Evolutionary conservation across 1,139 yeast genomes (phyloP).

Genomic region (Nakaseomyces delphensis): DNA sequence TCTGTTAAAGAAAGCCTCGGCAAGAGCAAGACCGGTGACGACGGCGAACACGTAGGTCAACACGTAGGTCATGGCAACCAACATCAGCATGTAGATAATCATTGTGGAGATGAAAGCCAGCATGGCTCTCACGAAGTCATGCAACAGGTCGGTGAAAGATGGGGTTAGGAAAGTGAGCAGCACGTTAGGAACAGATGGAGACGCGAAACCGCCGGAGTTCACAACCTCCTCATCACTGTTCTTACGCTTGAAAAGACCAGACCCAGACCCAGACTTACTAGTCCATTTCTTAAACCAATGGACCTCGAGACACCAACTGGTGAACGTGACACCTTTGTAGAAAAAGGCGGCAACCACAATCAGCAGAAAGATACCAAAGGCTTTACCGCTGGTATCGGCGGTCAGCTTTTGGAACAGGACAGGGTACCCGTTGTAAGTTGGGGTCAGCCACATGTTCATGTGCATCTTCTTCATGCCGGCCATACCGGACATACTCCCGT

Average conservation of each 20-base stretch:
- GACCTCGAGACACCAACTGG: constrained; percentile 56
- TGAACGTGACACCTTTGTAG: constrained; percentile 50
- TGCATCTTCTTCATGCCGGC: constrained; percentile 26
- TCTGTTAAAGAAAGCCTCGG: constrained; percentile 60
- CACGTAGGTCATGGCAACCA: constrained; percentile 67
- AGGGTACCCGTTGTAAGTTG: constrained; percentile 45
- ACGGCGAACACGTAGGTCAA: constrained; percentile 64
- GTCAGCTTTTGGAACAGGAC: constrained; percentile 47
- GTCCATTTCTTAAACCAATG: constrained; percentile 43
- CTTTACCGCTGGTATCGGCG: constrained; percentile 50
- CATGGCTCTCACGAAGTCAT: constrained; percentile 48
- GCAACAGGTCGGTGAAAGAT: constrained; percentile 33
- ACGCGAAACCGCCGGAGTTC: constrained; percentile 6
- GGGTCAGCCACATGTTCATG: constrained; percentile 54
- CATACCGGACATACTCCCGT: constrained; percentile 15
- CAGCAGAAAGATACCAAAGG: constrained; percentile 62
- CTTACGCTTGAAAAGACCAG: constrained; percentile 8
- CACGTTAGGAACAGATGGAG: constrained; percentile 28
- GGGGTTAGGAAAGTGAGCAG: constrained; percentile 37
- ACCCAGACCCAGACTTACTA: constrained; percentile 14
- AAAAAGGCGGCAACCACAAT: constrained; percentile 50
- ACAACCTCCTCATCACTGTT: constrained; percentile 14
- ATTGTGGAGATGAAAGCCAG: constrained; percentile 54
- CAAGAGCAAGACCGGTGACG: constrained; percentile 56
- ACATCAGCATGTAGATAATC: constrained; percentile 63